Base-by-base conservation (phyloP, 371 early-diverging fungal genomes). In the Apophysomyces ossiformis region DNA sequence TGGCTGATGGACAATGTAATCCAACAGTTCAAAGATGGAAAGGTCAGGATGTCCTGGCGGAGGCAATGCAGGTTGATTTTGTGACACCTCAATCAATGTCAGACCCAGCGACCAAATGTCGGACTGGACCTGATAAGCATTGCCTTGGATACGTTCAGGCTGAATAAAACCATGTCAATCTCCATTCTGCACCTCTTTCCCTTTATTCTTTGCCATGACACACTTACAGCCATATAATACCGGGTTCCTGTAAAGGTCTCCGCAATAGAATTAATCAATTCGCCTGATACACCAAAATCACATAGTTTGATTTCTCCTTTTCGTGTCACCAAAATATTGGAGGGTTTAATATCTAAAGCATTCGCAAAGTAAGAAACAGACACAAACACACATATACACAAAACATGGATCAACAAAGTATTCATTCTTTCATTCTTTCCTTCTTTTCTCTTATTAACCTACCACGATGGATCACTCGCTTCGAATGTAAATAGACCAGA, bases 71-170 rank as follows among this genome's bases (percentile, higher is more conserved):
- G 95, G 95, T 69, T 87, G 85, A 61, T 91, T 92, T 68, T 92
- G 86, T 8, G 96, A 95, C n/a, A 96, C 86, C 77, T 98, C 99
- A 66, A 96, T 89, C 58, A 98, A 76, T 2, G 96, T 93, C 63
- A 97, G 76, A 0, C 97, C 97, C 39, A 98, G 76, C 12, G 93
- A 92, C 99, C 99, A 98, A 39, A 96, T 90, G 72, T 98, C 99
- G 16, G 93, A 92, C 61, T 91, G 92, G 11, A 94, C 93, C 4
- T 94, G 87, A 76, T 97, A 96, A 39, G 86, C 85, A 64, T 84
- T 88, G 54, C 96, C 97, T 75, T 93, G 91, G 64, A 98, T 97
- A 41, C 99, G 90, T 73, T 98, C 99, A 58, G 99, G 99, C 87
- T 86, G 13, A 16, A 58, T 36, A 54, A 36, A 26, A 32, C 58